These are phyloP conservation scores for Vinca minor DNA, from an alignment of 257 asterid genomes.

Conservation along the genomic window DNA sequence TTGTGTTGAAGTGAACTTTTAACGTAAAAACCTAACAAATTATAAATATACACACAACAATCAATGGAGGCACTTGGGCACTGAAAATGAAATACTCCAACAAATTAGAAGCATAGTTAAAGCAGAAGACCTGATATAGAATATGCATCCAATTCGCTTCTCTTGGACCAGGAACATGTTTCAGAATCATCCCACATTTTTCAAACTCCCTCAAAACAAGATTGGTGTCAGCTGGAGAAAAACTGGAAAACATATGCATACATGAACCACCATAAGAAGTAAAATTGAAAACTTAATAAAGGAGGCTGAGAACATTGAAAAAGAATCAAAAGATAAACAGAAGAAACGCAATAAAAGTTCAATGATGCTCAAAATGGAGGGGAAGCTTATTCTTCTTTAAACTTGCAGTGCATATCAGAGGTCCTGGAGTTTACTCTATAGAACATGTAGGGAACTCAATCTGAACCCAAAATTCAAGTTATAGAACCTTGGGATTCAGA, in stretches of 20 bases:
- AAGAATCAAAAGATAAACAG: no score
- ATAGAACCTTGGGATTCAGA: no score
- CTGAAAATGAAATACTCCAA: neutral
- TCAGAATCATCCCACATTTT: conserved; percentile 79
- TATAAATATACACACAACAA: neutral
- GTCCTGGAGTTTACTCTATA: no score
- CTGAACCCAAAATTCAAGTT: no score
- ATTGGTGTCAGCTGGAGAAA: conserved; percentile 86
- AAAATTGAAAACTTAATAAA: conserved; percentile 5
- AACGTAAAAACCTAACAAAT: neutral
- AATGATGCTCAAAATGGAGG: neutral
- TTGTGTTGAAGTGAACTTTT: neutral
- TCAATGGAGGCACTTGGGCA: conserved; percentile 1
- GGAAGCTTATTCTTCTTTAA: neutral
- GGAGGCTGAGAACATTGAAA: neutral
- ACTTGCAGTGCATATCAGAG: neutral
- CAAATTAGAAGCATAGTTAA: conserved; percentile 11
- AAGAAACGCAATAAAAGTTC: neutral
- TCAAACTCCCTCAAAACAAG: conserved; percentile 85
- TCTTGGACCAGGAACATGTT: conserved; percentile 93
- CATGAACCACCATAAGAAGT: neutral
- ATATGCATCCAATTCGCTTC: conserved; percentile 97
- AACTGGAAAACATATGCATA: conserved; percentile 35
- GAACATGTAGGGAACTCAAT: no score
- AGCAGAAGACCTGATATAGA: conserved; percentile 64